Evolutionary conservation across 2,329 filamentous ascomycete species (phyloP).

Genomic region (Aureobasidium sp.): DNA sequence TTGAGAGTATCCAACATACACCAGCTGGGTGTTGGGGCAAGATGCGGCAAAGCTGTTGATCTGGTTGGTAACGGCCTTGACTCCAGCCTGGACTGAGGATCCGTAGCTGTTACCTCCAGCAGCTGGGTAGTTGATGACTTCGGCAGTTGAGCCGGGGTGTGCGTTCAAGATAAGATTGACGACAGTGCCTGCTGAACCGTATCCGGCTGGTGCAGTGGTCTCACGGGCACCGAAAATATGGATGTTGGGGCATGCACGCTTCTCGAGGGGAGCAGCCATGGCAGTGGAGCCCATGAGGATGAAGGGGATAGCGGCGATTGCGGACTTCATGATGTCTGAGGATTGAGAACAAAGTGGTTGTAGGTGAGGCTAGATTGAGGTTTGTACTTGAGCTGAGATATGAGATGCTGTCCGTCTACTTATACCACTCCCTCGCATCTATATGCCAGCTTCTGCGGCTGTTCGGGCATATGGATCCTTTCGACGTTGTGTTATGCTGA

Average conservation of each 20-base stretch:
- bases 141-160: slow-evolving; percentile 43
- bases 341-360: not conserved
- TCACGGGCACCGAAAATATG: slow-evolving; percentile 52
- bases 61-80: slow-evolving; percentile 62
- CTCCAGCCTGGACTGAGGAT: slow-evolving; percentile 64
- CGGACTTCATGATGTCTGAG: slow-evolving; percentile 7
- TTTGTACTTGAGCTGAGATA: not conserved
- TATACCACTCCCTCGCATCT: not conserved
- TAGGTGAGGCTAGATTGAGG: not conserved
- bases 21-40: slow-evolving; percentile 64
- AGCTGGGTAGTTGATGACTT: slow-evolving; percentile 57
- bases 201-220: slow-evolving; percentile 44
- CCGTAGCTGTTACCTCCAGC: slow-evolving; percentile 69
- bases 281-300: slow-evolving; percentile 27
- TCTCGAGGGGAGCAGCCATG: slow-evolving; percentile 40
- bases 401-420: not conserved
- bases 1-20: slow-evolving; percentile 71
- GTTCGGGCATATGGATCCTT: not conserved
- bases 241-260: slow-evolving; percentile 45
- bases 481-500: not conserved
- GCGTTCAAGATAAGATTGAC: slow-evolving; percentile 46
- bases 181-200: slow-evolving; percentile 43
- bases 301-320: not conserved
- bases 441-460: not conserved
- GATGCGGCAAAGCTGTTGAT: slow-evolving; percentile 64